Evolutionary conservation across 2,329 filamentous ascomycete genomes (phyloP), one percentile per base, ranked within the genome.

Genomic region (Trichoderma hamatum): DNA sequence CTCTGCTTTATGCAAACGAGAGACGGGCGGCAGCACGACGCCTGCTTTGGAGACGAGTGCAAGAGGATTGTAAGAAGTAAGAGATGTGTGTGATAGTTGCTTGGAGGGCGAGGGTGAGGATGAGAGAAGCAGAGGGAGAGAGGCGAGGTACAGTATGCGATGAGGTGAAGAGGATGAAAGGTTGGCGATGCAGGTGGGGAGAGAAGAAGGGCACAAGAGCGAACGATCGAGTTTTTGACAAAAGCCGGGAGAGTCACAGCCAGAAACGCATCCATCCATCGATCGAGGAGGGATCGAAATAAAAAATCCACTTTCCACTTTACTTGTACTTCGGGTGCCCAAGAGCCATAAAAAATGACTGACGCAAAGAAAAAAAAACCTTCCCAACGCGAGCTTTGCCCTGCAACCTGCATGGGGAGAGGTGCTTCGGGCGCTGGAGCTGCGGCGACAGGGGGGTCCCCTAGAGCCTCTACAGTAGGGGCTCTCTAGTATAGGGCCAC

Each of bases 271-370:
- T 70, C 69, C 76, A 76, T 70, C 67, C 63, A 71, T 77, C 74
- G 77, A 79, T 79, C 77, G 77, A 78, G 75, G 77, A 78, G 75
- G 68, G 74, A 79, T 78, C 77, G 77, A 78, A 69, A 69, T 16
- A 34, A 56, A 58, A 69, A 68, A 59, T 64, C 62, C 69, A 68
- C 68, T 39, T 49, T 52, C 69, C 43, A 59, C 36, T 58, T 72
- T 62, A 51, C 67, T 56, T 49, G 43, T 49, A 24, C 43, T 49
- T 13, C n/a, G 43, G 43, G 19, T 63, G 66, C 58, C 66, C 66
- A 68, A 68, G 49, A 54, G 55, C 55, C 55, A 58, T 52, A 51
- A 58, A 32, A 67, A 60, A 30, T 43, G 30, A 28, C 43, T 21
- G 34, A 49, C 34, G 26, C 43, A 34, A 59, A 19, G 21, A 52